A percentile compares a stretch with the other conserved stretches of the same genome.
Conservation (phyloP, 148 eudicot genomes). For the Fagopyrum tataricum region DNA sequence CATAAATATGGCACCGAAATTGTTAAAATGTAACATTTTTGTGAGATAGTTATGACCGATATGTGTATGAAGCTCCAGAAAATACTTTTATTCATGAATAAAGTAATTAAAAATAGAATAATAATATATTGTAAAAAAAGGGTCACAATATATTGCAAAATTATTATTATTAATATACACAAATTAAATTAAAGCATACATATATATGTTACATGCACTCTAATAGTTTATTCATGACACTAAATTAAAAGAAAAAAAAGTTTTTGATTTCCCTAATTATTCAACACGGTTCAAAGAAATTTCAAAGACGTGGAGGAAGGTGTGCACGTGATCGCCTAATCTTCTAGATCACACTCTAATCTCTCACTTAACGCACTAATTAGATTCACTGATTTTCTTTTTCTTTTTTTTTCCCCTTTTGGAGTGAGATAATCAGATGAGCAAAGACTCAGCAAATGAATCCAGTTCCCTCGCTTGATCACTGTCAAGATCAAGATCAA, state of each 20-base stretch:
- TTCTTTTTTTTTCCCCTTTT: not conserved
- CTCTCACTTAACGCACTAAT: not conserved
- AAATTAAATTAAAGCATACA: not conserved
- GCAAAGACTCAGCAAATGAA: slow-evolving; percentile 31
- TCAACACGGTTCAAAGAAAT: slow-evolving; percentile 1
- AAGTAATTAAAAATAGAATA: no score
- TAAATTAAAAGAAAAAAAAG: not conserved
- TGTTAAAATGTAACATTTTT: no score
- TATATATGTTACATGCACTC: slow-evolving; percentile 3
- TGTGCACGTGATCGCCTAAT: slow-evolving; percentile 11
- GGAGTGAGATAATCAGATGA: slow-evolving; percentile 12
- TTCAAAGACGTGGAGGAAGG: not conserved
- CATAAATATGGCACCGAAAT: no score
- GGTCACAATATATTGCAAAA: no score
- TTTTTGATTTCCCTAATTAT: not conserved
- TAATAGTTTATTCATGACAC: not conserved
- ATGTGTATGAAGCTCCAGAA: no score
- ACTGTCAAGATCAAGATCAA: slow-evolving; percentile 15
- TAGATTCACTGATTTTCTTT: not conserved
- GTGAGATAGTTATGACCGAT: no score
- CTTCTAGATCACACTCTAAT: not conserved
- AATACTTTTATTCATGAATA: no score
- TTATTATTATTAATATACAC: no score
- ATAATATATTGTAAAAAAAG: no score
- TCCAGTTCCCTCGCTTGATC: slow-evolving; percentile 16